Evolutionary conservation across 352 stramenopile genomes (phyloP), one percentile per base, ranked within the genome.

Genomic region (Synura sp.): DNA sequence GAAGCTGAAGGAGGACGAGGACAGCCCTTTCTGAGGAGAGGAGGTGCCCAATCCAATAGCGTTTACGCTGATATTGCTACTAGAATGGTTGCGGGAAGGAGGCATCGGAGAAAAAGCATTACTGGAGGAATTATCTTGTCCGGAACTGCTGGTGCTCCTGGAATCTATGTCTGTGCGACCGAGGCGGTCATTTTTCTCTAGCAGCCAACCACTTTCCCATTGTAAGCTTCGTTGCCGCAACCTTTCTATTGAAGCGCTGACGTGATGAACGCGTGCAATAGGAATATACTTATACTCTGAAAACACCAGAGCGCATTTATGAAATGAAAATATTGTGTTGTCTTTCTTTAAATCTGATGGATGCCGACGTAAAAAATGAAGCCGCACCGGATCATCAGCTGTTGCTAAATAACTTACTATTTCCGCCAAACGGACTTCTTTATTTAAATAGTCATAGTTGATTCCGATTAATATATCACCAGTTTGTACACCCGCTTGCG

Each of bases 391-490:
- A 19, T 9, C 7, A 9, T 19, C 38, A 19, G 38, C 38, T 17
- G 38, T 19, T 44, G 38, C 38, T 19, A 44, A 9, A 9, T 17
- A 9, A 9, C 19, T 44, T 17, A 19, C 19, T 19, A 44, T 19
- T 9, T 44, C 38, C 7, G 38, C 9, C 19, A 44, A 19, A 17
- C 7, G 9, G 19, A 44, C 29, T n/a, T 31, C 29, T 4, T 12
- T 19, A 19, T 22, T 42, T 25, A 35, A 73, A 4, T 42, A 27
- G 4, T 73, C 59, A 22, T 25, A 12, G 25, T 73, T 73, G 12
- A 73, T 73, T 27, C 59, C 59, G 15, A 25, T 12, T 12, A 73
- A 22, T 22, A 73, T 38, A 73, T 73, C 59, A 12, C 59, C 59
- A n/a, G 38, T 27, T 42, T 42, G 33, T 36, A 73, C 59, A 41